Evolutionary conservation across 441 rosid genomes (phyloP).

Genomic region (Pelargonium australe): DNA sequence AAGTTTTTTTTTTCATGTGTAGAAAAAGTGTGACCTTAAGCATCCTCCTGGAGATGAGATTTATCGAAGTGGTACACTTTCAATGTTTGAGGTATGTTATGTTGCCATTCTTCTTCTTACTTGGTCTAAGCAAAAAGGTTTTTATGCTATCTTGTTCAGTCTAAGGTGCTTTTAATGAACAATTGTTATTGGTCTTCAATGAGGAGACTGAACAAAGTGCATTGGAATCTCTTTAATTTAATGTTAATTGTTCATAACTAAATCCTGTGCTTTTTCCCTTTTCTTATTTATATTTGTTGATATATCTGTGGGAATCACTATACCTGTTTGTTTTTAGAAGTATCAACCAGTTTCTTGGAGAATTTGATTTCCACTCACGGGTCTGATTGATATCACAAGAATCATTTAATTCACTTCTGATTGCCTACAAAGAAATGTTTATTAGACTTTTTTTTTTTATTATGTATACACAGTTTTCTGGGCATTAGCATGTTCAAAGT

Average conservation of each 20-base stretch:
- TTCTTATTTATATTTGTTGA: background rate
- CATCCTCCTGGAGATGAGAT: constrained; percentile 99
- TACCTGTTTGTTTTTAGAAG: no score
- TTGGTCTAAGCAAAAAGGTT: background rate
- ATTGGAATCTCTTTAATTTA: no score
- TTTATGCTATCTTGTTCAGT: background rate
- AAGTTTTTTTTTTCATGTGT: constrained; percentile 17
- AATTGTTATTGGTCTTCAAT: no score
- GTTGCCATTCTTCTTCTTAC: background rate
- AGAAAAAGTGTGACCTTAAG: constrained; percentile 96
- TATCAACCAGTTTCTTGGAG: no score
- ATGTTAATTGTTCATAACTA: background rate
- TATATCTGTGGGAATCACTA: no score
- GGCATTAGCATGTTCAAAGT: background rate
- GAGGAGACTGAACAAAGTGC: no score
- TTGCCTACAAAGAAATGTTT: no score
- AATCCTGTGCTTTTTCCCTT: background rate
- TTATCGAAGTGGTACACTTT: constrained; percentile 88
- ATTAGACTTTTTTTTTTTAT: no score
- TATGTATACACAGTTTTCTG: no score
- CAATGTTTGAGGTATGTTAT: constrained; percentile 90
- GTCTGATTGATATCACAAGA: no score
- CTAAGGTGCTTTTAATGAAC: background rate
- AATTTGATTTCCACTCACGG: no score
- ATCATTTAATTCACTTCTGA: no score